Evolutionary conservation across 2,329 filamentous ascomycete species (phyloP).

Genomic region (Huntiella bhutanensis): DNA sequence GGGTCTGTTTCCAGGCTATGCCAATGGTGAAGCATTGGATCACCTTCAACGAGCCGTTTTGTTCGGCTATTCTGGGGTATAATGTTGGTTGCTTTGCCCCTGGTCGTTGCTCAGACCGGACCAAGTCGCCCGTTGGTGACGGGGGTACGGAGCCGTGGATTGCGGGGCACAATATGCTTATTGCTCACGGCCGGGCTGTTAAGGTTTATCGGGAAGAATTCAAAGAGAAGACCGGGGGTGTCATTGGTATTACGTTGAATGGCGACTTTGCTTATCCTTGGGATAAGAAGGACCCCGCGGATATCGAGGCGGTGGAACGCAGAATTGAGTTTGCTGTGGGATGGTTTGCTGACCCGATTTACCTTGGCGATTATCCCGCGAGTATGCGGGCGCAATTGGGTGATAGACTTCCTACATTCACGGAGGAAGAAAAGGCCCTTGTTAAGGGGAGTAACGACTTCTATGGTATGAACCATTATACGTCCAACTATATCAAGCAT

Average conservation of each 20-base stretch:
- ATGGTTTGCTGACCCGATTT: constrained; percentile 80
- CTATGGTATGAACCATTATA: constrained; percentile 91
- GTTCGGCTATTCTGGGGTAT: constrained; percentile 64
- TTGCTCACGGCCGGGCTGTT: constrained; percentile 64
- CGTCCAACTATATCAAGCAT: constrained; percentile 69
- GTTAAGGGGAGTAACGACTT: constrained; percentile 80
- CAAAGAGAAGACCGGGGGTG: constrained; percentile 45
- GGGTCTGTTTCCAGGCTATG: constrained; percentile 54
- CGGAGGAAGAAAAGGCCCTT: constrained; percentile 50
- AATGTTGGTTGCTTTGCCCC: constrained; percentile 62
- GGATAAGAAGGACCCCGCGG: constrained; percentile 55
- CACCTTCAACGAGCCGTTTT: constrained; percentile 84
- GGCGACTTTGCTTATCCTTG: constrained; percentile 70
- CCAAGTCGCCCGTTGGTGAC: constrained; percentile 51
- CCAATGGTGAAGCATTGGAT: constrained; percentile 74
- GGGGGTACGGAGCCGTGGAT: constrained; percentile 63
- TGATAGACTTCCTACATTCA: constrained; percentile 56
- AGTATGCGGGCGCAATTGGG: constrained; percentile 71
- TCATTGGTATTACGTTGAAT: constrained; percentile 78
- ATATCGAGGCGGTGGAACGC: constrained; percentile 57
- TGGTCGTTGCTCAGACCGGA: constrained; percentile 60
- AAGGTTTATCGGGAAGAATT: constrained; percentile 71
- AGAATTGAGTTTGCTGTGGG: constrained; percentile 76
- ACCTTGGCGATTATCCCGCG: constrained; percentile 65
- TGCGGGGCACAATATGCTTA: constrained; percentile 60